A percentile compares a stretch with the other conserved stretches of the same genome.
These are phyloP conservation scores for Aureobasidium subglaciale DNA, from an alignment of 2,329 filamentous ascomycete genomes.

Conservation along the genomic window DNA sequence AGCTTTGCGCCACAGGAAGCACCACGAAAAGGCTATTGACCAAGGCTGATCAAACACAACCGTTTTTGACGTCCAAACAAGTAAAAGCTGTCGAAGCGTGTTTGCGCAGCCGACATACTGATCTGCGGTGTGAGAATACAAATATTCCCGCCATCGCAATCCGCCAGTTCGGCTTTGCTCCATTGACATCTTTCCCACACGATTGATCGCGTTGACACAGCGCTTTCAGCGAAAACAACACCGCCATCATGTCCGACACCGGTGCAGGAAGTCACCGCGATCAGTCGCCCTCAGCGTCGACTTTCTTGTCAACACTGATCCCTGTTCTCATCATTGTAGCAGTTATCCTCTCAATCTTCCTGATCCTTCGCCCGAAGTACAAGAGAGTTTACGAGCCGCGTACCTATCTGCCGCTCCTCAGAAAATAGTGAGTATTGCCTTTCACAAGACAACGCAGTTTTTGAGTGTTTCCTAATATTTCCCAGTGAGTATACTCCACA, in stretches of 20 bases:
- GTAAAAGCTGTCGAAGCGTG: constrained; percentile 3
- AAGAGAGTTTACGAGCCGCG: constrained; percentile 39
- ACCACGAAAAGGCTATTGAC: constrained; percentile 6
- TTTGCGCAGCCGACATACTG: constrained; percentile 1
- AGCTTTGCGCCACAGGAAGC: constrained; percentile 9
- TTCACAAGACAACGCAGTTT: background rate
- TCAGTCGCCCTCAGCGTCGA: constrained; percentile 27
- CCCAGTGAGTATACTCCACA: constrained; percentile 36
- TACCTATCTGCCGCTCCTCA: constrained; percentile 38
- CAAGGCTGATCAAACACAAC: constrained; percentile 8
- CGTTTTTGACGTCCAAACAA: constrained; percentile 8
- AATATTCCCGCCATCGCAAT: background rate
- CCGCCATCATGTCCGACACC: background rate
- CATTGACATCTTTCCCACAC: background rate
- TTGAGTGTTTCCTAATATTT: background rate
- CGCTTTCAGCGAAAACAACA: constrained; percentile 3
- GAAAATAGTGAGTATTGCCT: constrained; percentile 25
- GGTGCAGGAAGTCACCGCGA: constrained; percentile 15
- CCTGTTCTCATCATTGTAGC: constrained; percentile 29
- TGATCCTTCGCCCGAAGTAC: constrained; percentile 36
- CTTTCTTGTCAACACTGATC: constrained; percentile 30
- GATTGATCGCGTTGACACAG: background rate
- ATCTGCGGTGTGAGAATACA: constrained; percentile 11
- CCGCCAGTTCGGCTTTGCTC: background rate
- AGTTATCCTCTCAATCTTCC: constrained; percentile 31